Evolutionary conservation across 495 filamentous ascomycete species (phyloP).

Genomic region (Eremomyces bilateralis): DNA sequence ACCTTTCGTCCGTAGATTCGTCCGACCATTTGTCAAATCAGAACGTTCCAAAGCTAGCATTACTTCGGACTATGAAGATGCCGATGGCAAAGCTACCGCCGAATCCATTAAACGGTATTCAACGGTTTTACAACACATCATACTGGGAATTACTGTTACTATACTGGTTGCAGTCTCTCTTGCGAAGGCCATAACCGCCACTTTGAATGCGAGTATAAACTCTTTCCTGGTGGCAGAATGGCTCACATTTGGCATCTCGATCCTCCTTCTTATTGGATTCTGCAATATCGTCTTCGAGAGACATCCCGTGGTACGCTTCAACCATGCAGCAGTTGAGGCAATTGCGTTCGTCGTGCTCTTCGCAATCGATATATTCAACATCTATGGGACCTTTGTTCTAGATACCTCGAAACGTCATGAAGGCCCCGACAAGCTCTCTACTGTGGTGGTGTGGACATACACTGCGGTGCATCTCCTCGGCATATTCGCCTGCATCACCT

Average conservation of each 20-base stretch:
- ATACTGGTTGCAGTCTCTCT: neutral
- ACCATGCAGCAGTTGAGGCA: neutral
- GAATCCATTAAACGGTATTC: neutral
- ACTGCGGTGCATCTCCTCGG: neutral
- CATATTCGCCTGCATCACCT: neutral
- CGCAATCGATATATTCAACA: neutral
- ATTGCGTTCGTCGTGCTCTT: neutral
- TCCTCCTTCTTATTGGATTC: neutral
- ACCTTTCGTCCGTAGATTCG: too few relatives aligned
- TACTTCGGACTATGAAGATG: conserved; percentile 1
- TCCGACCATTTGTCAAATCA: too few relatives aligned
- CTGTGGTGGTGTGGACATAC: too few relatives aligned
- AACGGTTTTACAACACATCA: neutral
- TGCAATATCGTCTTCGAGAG: neutral
- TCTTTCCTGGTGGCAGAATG: neutral
- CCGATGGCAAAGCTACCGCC: neutral
- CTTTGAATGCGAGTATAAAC: neutral
- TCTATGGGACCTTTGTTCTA: neutral
- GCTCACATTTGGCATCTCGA: neutral
- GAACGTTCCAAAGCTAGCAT: too few relatives aligned
- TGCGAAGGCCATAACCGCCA: neutral
- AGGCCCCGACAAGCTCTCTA: too few relatives aligned
- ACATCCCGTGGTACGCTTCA: neutral
- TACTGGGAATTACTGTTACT: too few relatives aligned
- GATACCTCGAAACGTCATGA: neutral